Evolutionary conservation across 768 basidiomycete species (phyloP), one percentile per base, ranked within the genome.

Genomic region (Lactarius tabidus): DNA sequence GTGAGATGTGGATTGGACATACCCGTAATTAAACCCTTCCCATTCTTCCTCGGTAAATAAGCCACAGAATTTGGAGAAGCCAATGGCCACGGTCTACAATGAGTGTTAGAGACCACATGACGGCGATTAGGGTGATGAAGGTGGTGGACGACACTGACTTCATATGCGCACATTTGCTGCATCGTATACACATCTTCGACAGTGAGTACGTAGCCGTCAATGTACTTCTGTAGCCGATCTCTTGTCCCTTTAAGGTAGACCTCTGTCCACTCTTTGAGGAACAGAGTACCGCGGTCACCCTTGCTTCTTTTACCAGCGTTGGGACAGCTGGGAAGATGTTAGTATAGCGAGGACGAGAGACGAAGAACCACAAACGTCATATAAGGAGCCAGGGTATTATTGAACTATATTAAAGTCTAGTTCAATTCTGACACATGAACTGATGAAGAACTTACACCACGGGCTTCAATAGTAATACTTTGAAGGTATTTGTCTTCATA

Each of bases 41-140:
- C 94, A 98, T 75, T 97, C 95, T 52, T 91, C 86, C 70, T 89
- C 82, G 0, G 92, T 93, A 75, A 98, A 98, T 3, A 97, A 78
- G 62, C 87, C 86, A 68, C 94, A 98, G 77, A 95, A 98, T 68
- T 87, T 88, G 18, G 92, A 94, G 72, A 93, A 95, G 10, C 93
- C 94, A 14, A 96, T 80, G 0, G 93, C 90, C 53, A 96, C 95
- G 20, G 95, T 95, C 90, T 91, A 60, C 29, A 33, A 43, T 33
- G 23, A 6, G 9, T 38, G 39, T 69, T 35, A 10, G 23, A 23
- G n/a, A 1, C 12, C 14, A 51, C 12, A 26, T 7, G 48, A 15
- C 14, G 48, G 48, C 6, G 10, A 12, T 23, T 4, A n/a, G n/a
- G 35, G 29, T 51, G 36, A 43, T n/a, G 36, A n/a, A n/a, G n/a